A percentile compares a stretch with the other conserved stretches of the same genome.
These are phyloP conservation scores for Pyrus hybrid DNA, from an alignment of 331 rosid genomes.

Conservation along the genomic window DNA sequence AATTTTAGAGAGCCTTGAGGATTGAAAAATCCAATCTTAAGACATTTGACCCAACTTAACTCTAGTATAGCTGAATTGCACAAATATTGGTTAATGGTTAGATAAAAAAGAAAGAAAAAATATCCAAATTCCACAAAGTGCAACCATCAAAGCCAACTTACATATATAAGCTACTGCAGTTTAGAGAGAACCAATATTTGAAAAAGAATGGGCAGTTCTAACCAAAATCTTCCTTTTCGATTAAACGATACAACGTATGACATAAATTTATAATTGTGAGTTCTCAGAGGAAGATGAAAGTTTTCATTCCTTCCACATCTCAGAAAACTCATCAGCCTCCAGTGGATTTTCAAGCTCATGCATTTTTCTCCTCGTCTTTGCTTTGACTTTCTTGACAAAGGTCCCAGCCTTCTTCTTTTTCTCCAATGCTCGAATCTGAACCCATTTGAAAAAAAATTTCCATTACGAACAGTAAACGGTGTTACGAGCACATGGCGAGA, in stretches of 20 bases:
- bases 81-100: too few relatives aligned
- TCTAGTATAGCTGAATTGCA: not conserved
- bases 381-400: conserved; percentile 90
- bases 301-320: conserved; percentile 81
- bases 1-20: too few relatives aligned
- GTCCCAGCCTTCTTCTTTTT: conserved; percentile 75
- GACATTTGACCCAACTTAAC: too few relatives aligned
- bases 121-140: too few relatives aligned
- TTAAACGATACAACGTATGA: conserved; percentile 9
- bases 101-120: too few relatives aligned
- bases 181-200: not conserved
- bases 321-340: conserved; percentile 93
- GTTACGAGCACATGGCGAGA: not conserved
- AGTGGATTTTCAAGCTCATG: conserved; percentile 77
- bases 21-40: too few relatives aligned
- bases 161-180: conserved; percentile 4
- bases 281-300: not conserved
- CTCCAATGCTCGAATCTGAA: conserved; percentile 73
- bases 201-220: not conserved
- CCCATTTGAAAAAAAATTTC: conserved; percentile 2
- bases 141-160: not conserved
- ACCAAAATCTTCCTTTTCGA: conserved; percentile 22
- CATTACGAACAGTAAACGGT: not conserved
- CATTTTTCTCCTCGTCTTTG: conserved; percentile 95
- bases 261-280: not conserved